Evolutionary conservation across 768 basidiomycete genomes (phyloP).

Genomic region (Leccinum obscurum): DNA sequence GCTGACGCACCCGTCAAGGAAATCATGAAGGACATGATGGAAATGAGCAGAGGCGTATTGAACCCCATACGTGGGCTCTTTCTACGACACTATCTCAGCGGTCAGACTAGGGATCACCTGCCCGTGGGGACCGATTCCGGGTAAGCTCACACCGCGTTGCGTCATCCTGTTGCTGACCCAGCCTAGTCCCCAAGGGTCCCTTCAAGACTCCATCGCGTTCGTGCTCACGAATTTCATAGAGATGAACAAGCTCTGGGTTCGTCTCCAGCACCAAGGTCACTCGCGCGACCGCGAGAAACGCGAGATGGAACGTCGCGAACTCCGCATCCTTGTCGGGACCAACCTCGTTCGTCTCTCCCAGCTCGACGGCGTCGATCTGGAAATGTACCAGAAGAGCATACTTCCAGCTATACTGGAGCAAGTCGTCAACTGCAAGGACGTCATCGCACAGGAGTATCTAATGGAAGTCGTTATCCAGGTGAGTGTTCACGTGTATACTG

Average conservation of each 20-base stretch:
- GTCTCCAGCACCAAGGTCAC: slow-evolving; percentile 96
- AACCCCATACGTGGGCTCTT: slow-evolving; percentile 98
- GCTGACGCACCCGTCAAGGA: slow-evolving; percentile 97
- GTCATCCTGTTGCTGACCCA: not conserved
- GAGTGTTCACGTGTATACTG: slow-evolving; percentile 12
- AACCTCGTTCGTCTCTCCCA: slow-evolving; percentile 95
- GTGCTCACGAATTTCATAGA: slow-evolving; percentile 99
- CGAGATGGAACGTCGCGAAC: slow-evolving; percentile 91
- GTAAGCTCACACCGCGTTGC: slow-evolving; percentile 43
- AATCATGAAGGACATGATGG: slow-evolving; percentile 99
- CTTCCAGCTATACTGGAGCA: slow-evolving; percentile 95
- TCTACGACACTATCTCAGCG: slow-evolving; percentile 93
- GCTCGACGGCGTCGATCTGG: slow-evolving; percentile 94
- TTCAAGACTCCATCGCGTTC: slow-evolving; percentile 94
- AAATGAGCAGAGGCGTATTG: slow-evolving; percentile 96
- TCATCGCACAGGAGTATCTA: slow-evolving; percentile 97
- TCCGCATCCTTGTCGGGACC: slow-evolving; percentile 96
- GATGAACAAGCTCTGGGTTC: slow-evolving; percentile 99
- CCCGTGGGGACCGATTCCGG: slow-evolving; percentile 81
- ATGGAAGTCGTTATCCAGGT: slow-evolving; percentile 99
- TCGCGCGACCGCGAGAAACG: slow-evolving; percentile 97
- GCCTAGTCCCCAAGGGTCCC: slow-evolving; percentile 79
- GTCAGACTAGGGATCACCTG: slow-evolving; percentile 93
- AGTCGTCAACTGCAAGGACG: slow-evolving; percentile 97
- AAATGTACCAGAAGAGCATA: slow-evolving; percentile 84